These are phyloP conservation scores for Aspergillus tubingensis DNA, from an alignment of 2,329 filamentous ascomycete species.

Conservation along the genomic window DNA sequence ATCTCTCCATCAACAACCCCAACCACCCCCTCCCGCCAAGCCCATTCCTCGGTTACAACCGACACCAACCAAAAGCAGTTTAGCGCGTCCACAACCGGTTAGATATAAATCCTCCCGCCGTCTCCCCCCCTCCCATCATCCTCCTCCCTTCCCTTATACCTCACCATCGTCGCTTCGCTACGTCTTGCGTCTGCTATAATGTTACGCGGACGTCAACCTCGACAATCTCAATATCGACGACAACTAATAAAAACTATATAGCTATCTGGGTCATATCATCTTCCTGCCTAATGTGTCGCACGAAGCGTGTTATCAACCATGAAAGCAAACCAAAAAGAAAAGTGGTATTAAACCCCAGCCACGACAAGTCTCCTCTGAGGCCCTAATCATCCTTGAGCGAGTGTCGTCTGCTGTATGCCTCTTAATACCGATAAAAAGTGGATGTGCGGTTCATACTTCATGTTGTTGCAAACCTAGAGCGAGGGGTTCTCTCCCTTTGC, in stretches of 20 bases:
- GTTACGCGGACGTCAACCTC: neutral
- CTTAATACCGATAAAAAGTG: constrained; percentile 21
- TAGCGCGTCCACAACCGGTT: neutral
- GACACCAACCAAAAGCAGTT: neutral
- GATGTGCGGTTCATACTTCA: constrained; percentile 8
- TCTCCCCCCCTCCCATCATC: neutral
- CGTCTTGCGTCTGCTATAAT: constrained; percentile 2
- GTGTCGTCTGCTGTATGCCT: constrained; percentile 23
- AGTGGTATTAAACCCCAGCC: constrained; percentile 20
- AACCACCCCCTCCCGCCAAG: neutral
- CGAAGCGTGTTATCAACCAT: neutral
- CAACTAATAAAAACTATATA: too few relatives aligned
- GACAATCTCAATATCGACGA: too few relatives aligned
- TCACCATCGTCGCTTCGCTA: neutral
- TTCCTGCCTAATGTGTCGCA: neutral
- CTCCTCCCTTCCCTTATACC: neutral
- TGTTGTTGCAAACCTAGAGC: constrained; percentile 5
- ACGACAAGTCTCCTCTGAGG: constrained; percentile 14
- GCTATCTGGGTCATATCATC: too few relatives aligned
- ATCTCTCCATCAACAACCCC: too few relatives aligned
- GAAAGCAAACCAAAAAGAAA: too few relatives aligned
- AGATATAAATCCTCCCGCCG: neutral
- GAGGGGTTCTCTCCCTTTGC: neutral
- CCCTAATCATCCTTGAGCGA: constrained; percentile 8
- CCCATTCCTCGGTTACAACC: neutral